Evolutionary conservation across 257 asterid genomes (phyloP).

Genomic region (Gardenia jasminoides): DNA sequence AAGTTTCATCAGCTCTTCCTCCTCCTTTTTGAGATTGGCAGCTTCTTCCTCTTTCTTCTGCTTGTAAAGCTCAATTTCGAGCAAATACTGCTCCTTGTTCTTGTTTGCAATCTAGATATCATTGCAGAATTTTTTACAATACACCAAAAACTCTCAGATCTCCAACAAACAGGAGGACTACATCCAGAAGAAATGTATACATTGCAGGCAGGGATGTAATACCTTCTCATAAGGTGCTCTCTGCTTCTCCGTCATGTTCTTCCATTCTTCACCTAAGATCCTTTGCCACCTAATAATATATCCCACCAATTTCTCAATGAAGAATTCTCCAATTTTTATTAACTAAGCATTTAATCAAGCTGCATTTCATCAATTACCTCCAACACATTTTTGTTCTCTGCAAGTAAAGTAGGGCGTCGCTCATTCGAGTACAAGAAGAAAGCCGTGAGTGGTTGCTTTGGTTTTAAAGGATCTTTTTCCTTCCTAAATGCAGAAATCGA

Average conservation of each 20-base stretch:
- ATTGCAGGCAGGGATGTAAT: not conserved
- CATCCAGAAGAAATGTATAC: not conserved
- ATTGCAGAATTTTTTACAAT: not conserved
- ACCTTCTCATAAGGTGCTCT: slow-evolving; percentile 74
- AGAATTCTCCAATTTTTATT: not conserved
- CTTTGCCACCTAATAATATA: slow-evolving; percentile 50
- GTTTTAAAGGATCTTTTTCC: slow-evolving; percentile 88
- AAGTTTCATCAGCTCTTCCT: slow-evolving; percentile 65
- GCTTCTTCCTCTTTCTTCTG: slow-evolving; percentile 76
- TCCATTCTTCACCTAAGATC: slow-evolving; percentile 90
- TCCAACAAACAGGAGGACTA: not conserved
- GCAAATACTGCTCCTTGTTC: slow-evolving; percentile 56
- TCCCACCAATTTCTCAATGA: not conserved
- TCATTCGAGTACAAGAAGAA: slow-evolving; percentile 65
- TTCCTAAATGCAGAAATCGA: slow-evolving; percentile 42
- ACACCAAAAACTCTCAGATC: not conserved
- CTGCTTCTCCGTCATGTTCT: slow-evolving; percentile 65
- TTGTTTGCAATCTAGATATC: slow-evolving; percentile 54
- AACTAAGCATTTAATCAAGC: not conserved
- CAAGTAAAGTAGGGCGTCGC: slow-evolving; percentile 56
- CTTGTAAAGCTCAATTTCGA: slow-evolving; percentile 77
- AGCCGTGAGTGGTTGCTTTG: slow-evolving; percentile 85
- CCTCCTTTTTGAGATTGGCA: slow-evolving; percentile 51
- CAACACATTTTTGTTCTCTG: slow-evolving; percentile 55
- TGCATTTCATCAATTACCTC: slow-evolving; percentile 50